Evolutionary conservation across 371 early-diverging fungal genomes (phyloP).

Genomic region (Mucor ambiguus): DNA sequence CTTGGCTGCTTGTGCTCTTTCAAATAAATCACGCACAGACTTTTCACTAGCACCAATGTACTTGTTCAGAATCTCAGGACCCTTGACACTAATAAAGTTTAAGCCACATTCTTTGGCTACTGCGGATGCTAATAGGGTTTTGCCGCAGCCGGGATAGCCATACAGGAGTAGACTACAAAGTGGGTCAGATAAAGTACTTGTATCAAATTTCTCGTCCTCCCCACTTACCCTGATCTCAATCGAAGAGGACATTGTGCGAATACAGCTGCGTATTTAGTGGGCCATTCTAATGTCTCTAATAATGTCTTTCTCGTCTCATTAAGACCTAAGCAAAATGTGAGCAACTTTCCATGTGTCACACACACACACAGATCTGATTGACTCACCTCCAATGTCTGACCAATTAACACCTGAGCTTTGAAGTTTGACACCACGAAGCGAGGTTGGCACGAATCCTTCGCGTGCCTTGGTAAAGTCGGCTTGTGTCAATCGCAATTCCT

Average conservation of each 20-base stretch:
- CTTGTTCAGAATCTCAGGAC: conserved; percentile 96
- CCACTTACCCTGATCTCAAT: conserved; percentile 80
- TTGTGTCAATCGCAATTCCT: conserved; percentile 43
- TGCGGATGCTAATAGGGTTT: conserved; percentile 93
- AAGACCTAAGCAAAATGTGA: conserved; percentile 54
- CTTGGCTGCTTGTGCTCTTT: conserved; percentile 87
- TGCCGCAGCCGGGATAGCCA: conserved; percentile 95
- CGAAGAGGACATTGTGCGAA: conserved; percentile 88
- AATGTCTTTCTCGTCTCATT: conserved; percentile 79
- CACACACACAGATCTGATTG: neutral
- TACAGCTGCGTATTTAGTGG: conserved; percentile 88
- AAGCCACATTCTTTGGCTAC: conserved; percentile 91
- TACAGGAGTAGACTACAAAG: conserved; percentile 81
- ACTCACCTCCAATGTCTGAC: conserved; percentile 87
- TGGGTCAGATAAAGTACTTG: neutral
- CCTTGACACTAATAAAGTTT: conserved; percentile 96
- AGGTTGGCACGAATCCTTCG: conserved; percentile 80
- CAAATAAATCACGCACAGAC: conserved; percentile 90
- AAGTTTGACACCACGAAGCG: conserved; percentile 80
- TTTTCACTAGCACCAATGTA: conserved; percentile 96
- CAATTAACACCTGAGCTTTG: conserved; percentile 80
- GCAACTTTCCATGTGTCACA: neutral
- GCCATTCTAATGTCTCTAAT: conserved; percentile 94
- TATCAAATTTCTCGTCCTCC: neutral
- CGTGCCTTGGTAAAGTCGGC: conserved; percentile 77